These are phyloP conservation scores for Peronospora farinosa DNA, from an alignment of 352 stramenopile species.

Conservation along the genomic window DNA sequence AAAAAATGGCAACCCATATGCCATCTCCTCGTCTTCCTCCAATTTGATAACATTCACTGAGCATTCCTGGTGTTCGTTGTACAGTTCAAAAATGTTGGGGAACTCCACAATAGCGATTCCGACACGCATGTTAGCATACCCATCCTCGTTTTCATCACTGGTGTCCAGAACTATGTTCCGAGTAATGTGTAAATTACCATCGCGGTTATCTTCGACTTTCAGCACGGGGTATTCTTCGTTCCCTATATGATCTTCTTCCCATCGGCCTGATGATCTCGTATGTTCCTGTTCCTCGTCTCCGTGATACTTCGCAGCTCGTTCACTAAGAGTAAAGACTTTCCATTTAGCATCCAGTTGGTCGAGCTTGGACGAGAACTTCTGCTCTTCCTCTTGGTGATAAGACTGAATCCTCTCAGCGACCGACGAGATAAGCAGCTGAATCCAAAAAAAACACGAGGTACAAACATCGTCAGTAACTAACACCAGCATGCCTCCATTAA, in stretches of 20 bases:
- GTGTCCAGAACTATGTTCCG: slow-evolving; percentile 65
- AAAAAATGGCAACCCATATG: slow-evolving; percentile 56
- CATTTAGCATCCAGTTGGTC: slow-evolving; percentile 52
- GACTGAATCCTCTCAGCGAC: slow-evolving; percentile 14
- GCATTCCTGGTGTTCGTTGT: slow-evolving; percentile 66
- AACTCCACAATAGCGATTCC: slow-evolving; percentile 63
- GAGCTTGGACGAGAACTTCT: slow-evolving; percentile 41
- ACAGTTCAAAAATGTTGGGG: slow-evolving; percentile 57
- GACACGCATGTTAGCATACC: slow-evolving; percentile 54
- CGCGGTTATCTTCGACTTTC: slow-evolving; percentile 41
- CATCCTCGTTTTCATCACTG: slow-evolving; percentile 62
- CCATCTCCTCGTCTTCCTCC: slow-evolving; percentile 70
- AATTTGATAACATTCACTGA: slow-evolving; percentile 60
- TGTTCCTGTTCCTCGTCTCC: slow-evolving; percentile 17
- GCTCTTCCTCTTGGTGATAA: slow-evolving; percentile 39
- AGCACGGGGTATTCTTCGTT: slow-evolving; percentile 40
- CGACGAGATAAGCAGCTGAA: slow-evolving; percentile 36
- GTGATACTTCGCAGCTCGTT: slow-evolving; percentile 29
- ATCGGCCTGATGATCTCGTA: slow-evolving; percentile 4
- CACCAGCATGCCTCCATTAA: neutral
- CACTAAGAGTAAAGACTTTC: slow-evolving; percentile 40
- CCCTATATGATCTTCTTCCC: slow-evolving; percentile 21
- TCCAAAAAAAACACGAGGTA: neutral
- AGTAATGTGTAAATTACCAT: slow-evolving; percentile 43
- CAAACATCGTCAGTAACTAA: neutral